These are phyloP conservation scores for Alternaria longipes DNA, from an alignment of 2,329 filamentous ascomycete species.

Conservation along the genomic window DNA sequence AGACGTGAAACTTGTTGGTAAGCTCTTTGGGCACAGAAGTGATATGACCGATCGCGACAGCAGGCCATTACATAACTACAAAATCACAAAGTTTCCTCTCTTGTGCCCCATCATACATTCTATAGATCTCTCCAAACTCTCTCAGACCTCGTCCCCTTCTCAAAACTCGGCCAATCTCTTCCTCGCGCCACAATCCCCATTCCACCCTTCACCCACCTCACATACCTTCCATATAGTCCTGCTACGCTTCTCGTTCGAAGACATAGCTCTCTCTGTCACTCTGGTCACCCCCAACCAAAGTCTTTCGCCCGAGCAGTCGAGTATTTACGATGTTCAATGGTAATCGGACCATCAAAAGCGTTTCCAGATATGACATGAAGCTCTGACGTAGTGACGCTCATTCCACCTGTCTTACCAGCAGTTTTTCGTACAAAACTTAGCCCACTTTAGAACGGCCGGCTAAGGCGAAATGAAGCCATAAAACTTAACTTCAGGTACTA, in stretches of 20 bases:
- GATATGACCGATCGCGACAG: background rate
- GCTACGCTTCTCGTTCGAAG: slow-evolving; percentile 32
- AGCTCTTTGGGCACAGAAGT: background rate
- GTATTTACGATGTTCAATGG: slow-evolving; percentile 38
- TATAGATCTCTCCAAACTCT: background rate
- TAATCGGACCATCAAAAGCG: slow-evolving; percentile 26
- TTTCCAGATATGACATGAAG: slow-evolving; percentile 47
- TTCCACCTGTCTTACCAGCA: slow-evolving; percentile 29
- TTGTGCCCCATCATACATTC: background rate
- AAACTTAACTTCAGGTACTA: slow-evolving; percentile 26
- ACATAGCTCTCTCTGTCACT: slow-evolving; percentile 45
- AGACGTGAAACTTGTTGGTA: background rate
- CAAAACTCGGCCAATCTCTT: background rate
- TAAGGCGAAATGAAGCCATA: slow-evolving; percentile 20
- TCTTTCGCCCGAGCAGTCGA: slow-evolving; percentile 37
- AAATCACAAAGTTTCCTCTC: background rate
- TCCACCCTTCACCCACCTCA: slow-evolving; percentile 26
- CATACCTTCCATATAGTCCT: slow-evolving; percentile 44
- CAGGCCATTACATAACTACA: background rate
- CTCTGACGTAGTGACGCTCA: slow-evolving; percentile 52
- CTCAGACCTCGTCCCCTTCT: background rate
- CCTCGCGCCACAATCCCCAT: background rate
- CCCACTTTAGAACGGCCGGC: slow-evolving; percentile 3
- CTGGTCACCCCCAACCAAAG: slow-evolving; percentile 55
- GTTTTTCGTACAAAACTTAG: slow-evolving; percentile 2